Percentiles rank a stretch among this genome's conserved stretches.
phyloP scores from a whole-genome alignment of 1,139 yeast species.

The Geotrichum phurueaensis region DNA sequence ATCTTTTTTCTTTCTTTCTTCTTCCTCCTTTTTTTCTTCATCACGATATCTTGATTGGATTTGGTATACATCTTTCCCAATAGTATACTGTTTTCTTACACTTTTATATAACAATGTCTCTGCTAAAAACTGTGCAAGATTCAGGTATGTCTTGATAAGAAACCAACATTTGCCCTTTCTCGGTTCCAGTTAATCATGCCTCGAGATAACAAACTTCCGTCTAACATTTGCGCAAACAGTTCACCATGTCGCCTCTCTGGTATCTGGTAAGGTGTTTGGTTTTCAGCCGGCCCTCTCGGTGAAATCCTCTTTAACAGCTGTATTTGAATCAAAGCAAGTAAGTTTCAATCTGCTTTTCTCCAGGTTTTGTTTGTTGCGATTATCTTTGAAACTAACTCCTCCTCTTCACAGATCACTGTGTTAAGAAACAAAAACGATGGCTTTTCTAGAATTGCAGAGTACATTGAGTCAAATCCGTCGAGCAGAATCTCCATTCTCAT shows the following conservation, averaged over 20 bases:
- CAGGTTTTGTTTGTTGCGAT: not conserved
- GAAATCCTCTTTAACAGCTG: conserved; percentile 35
- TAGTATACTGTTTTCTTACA: not conserved
- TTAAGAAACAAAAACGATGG: conserved; percentile 52
- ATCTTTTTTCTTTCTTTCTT: not conserved
- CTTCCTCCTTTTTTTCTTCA: not conserved
- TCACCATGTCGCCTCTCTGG: conserved; percentile 28
- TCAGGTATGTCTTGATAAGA: conserved; percentile 10
- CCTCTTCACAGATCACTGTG: conserved; percentile 27
- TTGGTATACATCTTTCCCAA: not conserved
- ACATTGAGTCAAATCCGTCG: conserved; percentile 17
- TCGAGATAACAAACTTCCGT: not conserved
- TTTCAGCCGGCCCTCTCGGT: conserved; percentile 48
- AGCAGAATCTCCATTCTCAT: conserved; percentile 36
- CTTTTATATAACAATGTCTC: not conserved
- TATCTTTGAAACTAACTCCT: not conserved
- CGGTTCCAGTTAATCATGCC: not conserved
- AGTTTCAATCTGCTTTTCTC: not conserved
- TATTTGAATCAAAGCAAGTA: conserved; percentile 18
- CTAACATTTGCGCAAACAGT: conserved; percentile 19
- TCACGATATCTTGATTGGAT: not conserved
- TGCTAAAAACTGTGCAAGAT: conserved; percentile 7
- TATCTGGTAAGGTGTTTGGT: conserved; percentile 38
- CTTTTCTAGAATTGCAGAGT: conserved; percentile 40
- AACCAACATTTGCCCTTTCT: not conserved